Conservation (phyloP, 163 green algal genomes). For the Botryococcus braunii region DNA sequence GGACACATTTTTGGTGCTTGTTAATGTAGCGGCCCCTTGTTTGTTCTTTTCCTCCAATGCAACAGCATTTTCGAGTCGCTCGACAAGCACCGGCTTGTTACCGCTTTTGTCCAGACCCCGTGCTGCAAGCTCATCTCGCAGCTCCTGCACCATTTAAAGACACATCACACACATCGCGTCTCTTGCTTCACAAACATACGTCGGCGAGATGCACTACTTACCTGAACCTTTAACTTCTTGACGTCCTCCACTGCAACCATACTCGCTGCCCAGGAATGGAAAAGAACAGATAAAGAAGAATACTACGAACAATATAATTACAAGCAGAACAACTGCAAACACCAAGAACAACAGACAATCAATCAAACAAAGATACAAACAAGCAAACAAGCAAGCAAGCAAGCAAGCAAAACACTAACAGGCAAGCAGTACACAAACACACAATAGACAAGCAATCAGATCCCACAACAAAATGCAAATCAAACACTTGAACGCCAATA, state of each 20-base stretch:
- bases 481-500: too few relatives aligned
- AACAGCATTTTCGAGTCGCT: conserved; percentile 2
- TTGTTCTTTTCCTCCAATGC: too few relatives aligned
- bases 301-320: too few relatives aligned
- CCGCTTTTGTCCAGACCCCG: conserved; percentile 7
- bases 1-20: too few relatives aligned
- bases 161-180: neutral
- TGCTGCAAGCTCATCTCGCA: conserved; percentile 5
- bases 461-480: neutral
- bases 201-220: neutral
- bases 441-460: neutral
- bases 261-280: neutral
- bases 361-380: neutral
- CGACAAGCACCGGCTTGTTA: conserved; percentile 6
- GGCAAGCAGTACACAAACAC: neutral
- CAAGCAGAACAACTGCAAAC: too few relatives aligned
- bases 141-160: neutral
- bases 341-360: too few relatives aligned
- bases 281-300: neutral
- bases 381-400: neutral
- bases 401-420: neutral
- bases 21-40: too few relatives aligned
- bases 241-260: neutral
- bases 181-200: neutral
- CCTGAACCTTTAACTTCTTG: neutral